Evolutionary conservation across 2,329 filamentous ascomycete genomes (phyloP).

Genomic region (Monascus ruber): DNA sequence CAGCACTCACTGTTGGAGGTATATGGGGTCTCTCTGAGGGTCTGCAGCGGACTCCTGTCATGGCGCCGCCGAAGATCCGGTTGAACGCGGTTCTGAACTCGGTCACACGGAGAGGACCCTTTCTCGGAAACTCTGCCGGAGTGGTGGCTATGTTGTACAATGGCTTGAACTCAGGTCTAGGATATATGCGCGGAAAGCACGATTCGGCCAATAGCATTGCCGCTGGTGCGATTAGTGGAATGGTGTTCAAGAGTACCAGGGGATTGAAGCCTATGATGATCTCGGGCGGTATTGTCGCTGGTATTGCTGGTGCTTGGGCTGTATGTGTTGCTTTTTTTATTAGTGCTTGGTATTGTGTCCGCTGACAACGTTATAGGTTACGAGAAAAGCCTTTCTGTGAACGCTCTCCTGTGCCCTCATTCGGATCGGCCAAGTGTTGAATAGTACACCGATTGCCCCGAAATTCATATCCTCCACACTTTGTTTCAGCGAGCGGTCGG

Average conservation of each 20-base stretch:
- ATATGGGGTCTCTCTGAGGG: conserved; percentile 90
- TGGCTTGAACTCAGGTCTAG: conserved; percentile 74
- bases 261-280: conserved; percentile 88
- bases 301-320: conserved; percentile 77
- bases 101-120: conserved; percentile 83
- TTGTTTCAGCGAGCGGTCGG: conserved; percentile 16
- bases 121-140: conserved; percentile 89
- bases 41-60: conserved; percentile 56
- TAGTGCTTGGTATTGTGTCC: conserved; percentile 1
- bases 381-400: conserved; percentile 41
- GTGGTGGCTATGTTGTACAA: conserved; percentile 97
- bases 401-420: conserved; percentile 6
- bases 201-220: conserved; percentile 80
- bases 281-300: conserved; percentile 78
- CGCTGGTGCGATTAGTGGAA: conserved; percentile 78
- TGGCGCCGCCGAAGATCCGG: conserved; percentile 77
- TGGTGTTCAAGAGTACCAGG: conserved; percentile 92
- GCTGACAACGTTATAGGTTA: conserved; percentile 29
- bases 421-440: conserved; percentile 3
- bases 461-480: conserved; percentile 16
- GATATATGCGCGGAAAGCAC: conserved; percentile 69
- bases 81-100: conserved; percentile 93
- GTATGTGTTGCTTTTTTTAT: conserved; percentile 47
- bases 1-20: conserved; percentile 76
- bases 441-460: background rate